These are phyloP conservation scores for Alternaria brassicae DNA, from an alignment of 2,329 filamentous ascomycete species.

Conservation along the genomic window DNA sequence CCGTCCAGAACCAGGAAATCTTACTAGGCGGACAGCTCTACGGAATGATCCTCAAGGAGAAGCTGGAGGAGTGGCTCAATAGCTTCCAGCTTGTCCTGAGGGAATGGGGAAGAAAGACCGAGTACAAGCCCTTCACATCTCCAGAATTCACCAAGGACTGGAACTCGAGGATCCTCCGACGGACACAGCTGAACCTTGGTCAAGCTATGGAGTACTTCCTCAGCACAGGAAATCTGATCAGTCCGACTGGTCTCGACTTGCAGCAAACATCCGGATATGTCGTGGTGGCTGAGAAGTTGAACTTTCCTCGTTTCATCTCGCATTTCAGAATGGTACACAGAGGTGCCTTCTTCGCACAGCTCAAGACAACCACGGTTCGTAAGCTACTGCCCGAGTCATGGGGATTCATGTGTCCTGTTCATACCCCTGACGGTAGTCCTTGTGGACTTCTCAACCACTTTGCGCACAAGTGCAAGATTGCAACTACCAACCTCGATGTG, in stretches of 20 bases:
- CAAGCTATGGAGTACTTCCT: constrained; percentile 92
- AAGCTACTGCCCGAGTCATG: constrained; percentile 96
- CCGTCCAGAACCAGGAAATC: constrained; percentile 94
- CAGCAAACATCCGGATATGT: constrained; percentile 96
- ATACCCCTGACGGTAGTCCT: constrained; percentile 94
- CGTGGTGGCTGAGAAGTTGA: constrained; percentile 89
- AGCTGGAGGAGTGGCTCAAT: constrained; percentile 87
- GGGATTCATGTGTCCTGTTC: constrained; percentile 93
- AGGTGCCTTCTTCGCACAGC: constrained; percentile 97
- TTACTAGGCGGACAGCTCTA: constrained; percentile 92
- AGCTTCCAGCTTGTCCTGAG: constrained; percentile 62
- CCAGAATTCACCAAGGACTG: constrained; percentile 81
- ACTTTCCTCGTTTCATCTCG: constrained; percentile 97
- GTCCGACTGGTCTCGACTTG: constrained; percentile 88
- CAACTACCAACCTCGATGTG: constrained; percentile 76
- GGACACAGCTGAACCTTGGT: constrained; percentile 87
- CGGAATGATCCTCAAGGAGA: constrained; percentile 94
- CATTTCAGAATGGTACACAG: constrained; percentile 99
- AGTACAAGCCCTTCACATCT: constrained; percentile 70
- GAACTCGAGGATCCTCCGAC: constrained; percentile 75
- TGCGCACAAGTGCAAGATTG: constrained; percentile 90
- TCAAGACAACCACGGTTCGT: constrained; percentile 96
- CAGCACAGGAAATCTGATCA: constrained; percentile 92
- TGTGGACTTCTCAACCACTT: constrained; percentile 95
- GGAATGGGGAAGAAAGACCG: constrained; percentile 63